These are phyloP conservation scores for Psilocybe azurescens DNA, from an alignment of 768 basidiomycete species.

Conservation along the genomic window DNA sequence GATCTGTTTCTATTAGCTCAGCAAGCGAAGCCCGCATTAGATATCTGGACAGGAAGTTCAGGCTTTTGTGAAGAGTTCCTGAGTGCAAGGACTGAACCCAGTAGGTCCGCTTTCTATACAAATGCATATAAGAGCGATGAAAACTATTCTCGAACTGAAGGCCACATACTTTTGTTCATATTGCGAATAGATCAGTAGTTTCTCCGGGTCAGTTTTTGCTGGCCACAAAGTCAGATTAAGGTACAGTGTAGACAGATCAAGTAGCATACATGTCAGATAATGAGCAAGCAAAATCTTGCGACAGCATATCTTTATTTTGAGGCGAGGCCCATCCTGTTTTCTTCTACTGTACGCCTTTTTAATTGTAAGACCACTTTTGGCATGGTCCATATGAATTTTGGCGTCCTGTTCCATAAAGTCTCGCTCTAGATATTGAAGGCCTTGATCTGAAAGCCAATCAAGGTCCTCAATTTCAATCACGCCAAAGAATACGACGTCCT, in stretches of 20 bases:
- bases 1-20: constrained; percentile 44
- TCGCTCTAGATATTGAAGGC: constrained; percentile 41
- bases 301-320: constrained; percentile 21
- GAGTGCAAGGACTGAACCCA: constrained; percentile 52
- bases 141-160: not conserved
- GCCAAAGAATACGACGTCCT: constrained; percentile 56
- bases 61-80: constrained; percentile 44
- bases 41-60: constrained; percentile 57
- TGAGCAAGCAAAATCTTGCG: constrained; percentile 23
- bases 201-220: constrained; percentile 27
- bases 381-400: constrained; percentile 29
- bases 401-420: constrained; percentile 49
- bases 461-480: constrained; percentile 49
- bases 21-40: constrained; percentile 52
- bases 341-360: constrained; percentile 37
- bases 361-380: constrained; percentile 37
- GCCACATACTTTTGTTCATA: constrained; percentile 3
- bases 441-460: constrained; percentile 55
- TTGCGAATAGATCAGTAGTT: constrained; percentile 22
- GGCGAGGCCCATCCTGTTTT: constrained; percentile 19
- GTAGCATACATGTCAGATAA: constrained; percentile 30
- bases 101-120: constrained; percentile 46
- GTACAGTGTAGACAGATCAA: not conserved
- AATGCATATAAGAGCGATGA: not conserved
- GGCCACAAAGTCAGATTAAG: not conserved